Evolutionary conservation across 2,329 filamentous ascomycete species (phyloP), one percentile per base, ranked within the genome.

Genomic region (Penicillium glabrum): DNA sequence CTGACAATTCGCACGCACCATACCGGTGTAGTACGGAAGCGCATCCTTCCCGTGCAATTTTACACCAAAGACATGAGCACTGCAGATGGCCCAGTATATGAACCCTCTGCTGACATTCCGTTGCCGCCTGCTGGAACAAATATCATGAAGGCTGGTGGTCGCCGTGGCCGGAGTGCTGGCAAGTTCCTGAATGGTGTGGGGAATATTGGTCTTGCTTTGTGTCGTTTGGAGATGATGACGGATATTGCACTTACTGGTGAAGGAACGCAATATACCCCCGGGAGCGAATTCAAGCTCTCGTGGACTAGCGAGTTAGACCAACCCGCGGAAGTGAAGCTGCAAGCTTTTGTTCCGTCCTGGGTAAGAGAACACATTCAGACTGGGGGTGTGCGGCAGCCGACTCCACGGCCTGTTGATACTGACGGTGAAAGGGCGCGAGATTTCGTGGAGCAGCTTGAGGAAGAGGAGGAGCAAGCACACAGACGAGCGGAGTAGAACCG

Each of bases 1-100:
- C 83, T 99, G 61, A 98, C 95, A 1, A 96, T 98, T 63, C 88
- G 95, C 43, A 99, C 95, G 1, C 89, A 93, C 72, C 95, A 99
- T 75, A 93, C 89, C 13, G 95, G 95, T 23, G 91, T 99, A 16
- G 91, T 99, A 41, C 83, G 95, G 59, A 96, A 97, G 81, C 84
- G 95, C 49, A 86, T 98, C 49, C 74, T 99, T 51, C 95, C 95
- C 0, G 87, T 93, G 33, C 77, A 89, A 62, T 69, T 97, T 16
- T 95, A 93, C 72, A 78, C 77, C 7, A 72, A 72, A 6, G 76
- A 77, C 35, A 73, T 76, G 26, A 67, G 62, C 6, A 74, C 88
- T 33, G 73, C 76, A 46, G 87, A 88, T 67, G 67, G 75, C 2
- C 73, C 79, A 1, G 68, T 68, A 27, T 77, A 76, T 53, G 63